Evolutionary conservation across 768 basidiomycete species (phyloP).

Genomic region (Krasilnikovozyma curviuscula): DNA sequence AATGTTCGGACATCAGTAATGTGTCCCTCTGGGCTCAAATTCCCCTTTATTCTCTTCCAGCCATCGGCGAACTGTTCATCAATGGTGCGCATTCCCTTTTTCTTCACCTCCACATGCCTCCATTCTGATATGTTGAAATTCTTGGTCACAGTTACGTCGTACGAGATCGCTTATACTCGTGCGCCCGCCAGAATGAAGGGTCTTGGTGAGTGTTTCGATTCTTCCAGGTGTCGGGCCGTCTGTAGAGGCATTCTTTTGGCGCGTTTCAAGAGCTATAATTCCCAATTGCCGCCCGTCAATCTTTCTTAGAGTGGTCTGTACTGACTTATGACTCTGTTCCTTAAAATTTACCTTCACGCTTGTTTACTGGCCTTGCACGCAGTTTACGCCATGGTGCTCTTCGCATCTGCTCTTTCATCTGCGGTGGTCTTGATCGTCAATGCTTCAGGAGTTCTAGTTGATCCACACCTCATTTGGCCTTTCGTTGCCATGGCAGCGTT

Average conservation of each 20-base stretch:
- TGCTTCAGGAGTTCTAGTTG: no score
- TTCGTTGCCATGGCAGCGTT: neutral
- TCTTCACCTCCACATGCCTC: neutral
- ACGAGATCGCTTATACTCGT: constrained; percentile 26
- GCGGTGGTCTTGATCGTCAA: constrained; percentile 21
- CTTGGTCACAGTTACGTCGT: constrained; percentile 24
- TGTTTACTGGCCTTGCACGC: no score
- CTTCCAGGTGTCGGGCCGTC: no score
- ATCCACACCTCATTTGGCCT: constrained; percentile 25
- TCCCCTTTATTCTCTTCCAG: constrained; percentile 13
- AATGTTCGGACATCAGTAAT: constrained; percentile 13
- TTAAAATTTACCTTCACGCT: no score
- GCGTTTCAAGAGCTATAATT: no score
- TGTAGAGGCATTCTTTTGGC: no score
- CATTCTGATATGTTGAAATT: constrained; percentile 23
- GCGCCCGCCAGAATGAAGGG: no score
- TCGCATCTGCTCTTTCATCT: constrained; percentile 21
- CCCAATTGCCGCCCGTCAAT: no score
- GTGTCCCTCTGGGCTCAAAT: constrained; percentile 22
- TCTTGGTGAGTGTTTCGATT: no score
- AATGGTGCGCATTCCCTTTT: no score
- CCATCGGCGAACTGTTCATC: neutral
- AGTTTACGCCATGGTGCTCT: no score
- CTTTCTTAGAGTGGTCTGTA: constrained; percentile 21
- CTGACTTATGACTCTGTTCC: no score